Evolutionary conservation across 2,329 filamentous ascomycete species (phyloP), one percentile per base, ranked within the genome.

Genomic region (Anisogramma anomala): DNA sequence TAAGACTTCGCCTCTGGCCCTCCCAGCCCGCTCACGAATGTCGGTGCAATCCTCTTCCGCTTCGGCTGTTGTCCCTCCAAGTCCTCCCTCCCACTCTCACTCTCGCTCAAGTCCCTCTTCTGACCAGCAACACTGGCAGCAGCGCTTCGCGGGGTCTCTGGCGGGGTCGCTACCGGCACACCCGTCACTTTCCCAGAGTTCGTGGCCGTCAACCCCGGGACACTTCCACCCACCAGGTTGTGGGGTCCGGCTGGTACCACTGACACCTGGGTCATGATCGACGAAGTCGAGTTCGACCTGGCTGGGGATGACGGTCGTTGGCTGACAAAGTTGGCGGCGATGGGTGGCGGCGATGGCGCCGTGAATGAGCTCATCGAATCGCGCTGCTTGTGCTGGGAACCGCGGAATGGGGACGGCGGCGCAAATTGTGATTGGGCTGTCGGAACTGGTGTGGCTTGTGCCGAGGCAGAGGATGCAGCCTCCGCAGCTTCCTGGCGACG

Each of bases 231-330:
- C 7, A 84, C 82, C 1, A 91, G 77, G 1, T 84, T 79, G 1
- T 86, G 84, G 68, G 1, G 67, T 68, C 3, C 66, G 30, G 44
- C 65, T 14, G 61, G 60, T 3, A 62, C 60, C 4, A 59, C 53
- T 1, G 72, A 71, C 2, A 67, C 57, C 48, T 79, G 77, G 0
- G 84, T 88, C 4, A 81, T 74, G 34, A 89, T 70, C 9, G 85
- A 93, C 0, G 84, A 88, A 1, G 82, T 74, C 4, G 86, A 93
- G 55, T 86, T 93, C n/a, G 85, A 89, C 46, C 87, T 72, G 1
- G 86, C 74, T 9, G 86, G 87, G 15, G 84, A 91, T 2, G 80
- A 74, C 3, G 86, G 84, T 18, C 82, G 76, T 33, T 74, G 72
- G 13, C 71, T 70, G 41, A 73, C 68, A 34, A 78, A 71, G 0